Evolutionary conservation across 257 asterid species (phyloP).

Genomic region (Fraxinus americana): DNA sequence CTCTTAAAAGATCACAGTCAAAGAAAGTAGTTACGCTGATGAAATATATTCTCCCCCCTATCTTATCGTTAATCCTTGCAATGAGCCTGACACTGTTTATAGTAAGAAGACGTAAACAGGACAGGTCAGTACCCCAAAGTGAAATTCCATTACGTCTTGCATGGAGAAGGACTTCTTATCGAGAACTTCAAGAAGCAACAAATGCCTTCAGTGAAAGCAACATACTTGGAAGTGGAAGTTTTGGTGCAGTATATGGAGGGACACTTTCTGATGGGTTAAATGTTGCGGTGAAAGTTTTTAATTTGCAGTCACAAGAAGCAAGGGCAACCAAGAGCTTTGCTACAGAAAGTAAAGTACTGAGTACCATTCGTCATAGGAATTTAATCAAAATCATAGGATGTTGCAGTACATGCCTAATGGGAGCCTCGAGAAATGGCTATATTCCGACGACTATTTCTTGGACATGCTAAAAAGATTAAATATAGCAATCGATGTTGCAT

Average conservation of each 20-base stretch:
- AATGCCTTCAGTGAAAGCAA: slow-evolving; percentile 39
- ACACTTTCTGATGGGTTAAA: slow-evolving; percentile 33
- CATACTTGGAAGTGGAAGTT: slow-evolving; percentile 53
- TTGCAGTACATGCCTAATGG: slow-evolving; percentile 10
- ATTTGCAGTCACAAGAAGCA: slow-evolving; percentile 25
- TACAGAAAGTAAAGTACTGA: slow-evolving; percentile 38
- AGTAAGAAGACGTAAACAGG: slow-evolving; percentile 1
- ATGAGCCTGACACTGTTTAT: slow-evolving; percentile 17
- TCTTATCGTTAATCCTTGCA: background rate
- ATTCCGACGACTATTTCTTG: slow-evolving; percentile 26
- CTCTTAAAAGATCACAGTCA: background rate
- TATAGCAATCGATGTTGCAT: no score
- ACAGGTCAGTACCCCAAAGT: background rate
- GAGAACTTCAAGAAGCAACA: slow-evolving; percentile 44
- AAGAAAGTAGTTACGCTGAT: background rate
- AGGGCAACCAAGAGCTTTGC: slow-evolving; percentile 30
- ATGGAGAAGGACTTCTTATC: slow-evolving; percentile 39
- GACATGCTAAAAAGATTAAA: no score
- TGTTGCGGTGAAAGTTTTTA: slow-evolving; percentile 50
- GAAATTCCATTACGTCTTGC: slow-evolving; percentile 11
- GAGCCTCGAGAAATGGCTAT: slow-evolving; percentile 33
- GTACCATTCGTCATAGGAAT: slow-evolving; percentile 49
- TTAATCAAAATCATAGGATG: slow-evolving; percentile 39
- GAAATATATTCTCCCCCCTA: slow-evolving; percentile 24
- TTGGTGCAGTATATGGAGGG: slow-evolving; percentile 50